Conservation (phyloP, 1,139 yeast genomes). For the Taiozyma sp. region DNA sequence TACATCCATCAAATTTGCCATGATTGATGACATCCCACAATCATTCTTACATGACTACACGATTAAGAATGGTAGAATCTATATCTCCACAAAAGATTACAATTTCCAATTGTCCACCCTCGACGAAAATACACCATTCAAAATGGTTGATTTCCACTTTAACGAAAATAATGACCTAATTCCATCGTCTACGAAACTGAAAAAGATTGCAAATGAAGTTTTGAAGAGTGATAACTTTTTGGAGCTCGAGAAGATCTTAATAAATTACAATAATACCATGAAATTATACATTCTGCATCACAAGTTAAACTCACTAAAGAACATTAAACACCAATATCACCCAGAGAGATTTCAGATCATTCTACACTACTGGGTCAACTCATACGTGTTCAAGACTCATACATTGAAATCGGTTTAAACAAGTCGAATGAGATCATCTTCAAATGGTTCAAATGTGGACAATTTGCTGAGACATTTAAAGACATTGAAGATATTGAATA, state of each 20-base stretch:
- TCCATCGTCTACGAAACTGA: constrained; percentile 16
- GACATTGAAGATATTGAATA: constrained; percentile 26
- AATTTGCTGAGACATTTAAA: constrained; percentile 26
- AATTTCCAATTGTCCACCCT: constrained; percentile 67
- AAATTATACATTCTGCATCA: constrained; percentile 65
- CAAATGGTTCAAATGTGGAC: constrained; percentile 66
- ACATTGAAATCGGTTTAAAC: constrained; percentile 64
- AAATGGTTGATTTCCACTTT: constrained; percentile 71
- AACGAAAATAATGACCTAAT: constrained; percentile 20
- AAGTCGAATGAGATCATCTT: constrained; percentile 45
- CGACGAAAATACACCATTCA: constrained; percentile 66
- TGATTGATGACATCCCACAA: constrained; percentile 56
- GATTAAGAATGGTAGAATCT: constrained; percentile 72
- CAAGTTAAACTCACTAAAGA: constrained; percentile 49
- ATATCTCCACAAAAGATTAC: constrained; percentile 64
- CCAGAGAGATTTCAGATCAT: constrained; percentile 56
- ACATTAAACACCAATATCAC: constrained; percentile 58
- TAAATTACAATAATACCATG: constrained; percentile 66
- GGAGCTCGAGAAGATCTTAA: constrained; percentile 63
- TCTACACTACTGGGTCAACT: constrained; percentile 65
- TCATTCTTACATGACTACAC: constrained; percentile 51
- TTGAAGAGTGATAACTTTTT: constrained; percentile 47
- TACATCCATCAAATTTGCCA: constrained; percentile 69
- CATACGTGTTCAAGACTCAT: constrained; percentile 40
- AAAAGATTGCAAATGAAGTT: constrained; percentile 46